phyloP scores from a whole-genome alignment of 208 protist species.

The Trypanosoma rangeli region DNA sequence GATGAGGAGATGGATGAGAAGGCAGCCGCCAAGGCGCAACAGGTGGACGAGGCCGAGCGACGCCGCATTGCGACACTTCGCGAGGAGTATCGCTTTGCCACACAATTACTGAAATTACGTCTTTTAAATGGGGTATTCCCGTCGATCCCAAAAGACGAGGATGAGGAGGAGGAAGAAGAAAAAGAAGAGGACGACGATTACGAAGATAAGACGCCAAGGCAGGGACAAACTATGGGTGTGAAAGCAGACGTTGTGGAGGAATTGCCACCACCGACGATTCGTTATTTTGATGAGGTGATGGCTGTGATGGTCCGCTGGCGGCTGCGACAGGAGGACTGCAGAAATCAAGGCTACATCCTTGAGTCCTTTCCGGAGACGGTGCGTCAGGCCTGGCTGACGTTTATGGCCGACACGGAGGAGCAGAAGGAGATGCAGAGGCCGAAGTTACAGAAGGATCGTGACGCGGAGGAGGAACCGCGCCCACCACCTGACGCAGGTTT shows the following conservation, averaged over 20 bases:
- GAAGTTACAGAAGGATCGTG: conserved; percentile 25
- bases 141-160: conserved; percentile 29
- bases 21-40: conserved; percentile 33
- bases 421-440: conserved; percentile 32
- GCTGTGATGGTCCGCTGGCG: conserved; percentile 86
- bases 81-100: conserved; percentile 61
- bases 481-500: conserved; percentile 61
- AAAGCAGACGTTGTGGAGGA: not conserved
- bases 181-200: conserved; percentile 33
- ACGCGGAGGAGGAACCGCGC: conserved; percentile 31
- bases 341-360: conserved; percentile 91
- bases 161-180: conserved; percentile 42
- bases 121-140: conserved; percentile 52
- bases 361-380: conserved; percentile 83
- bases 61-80: conserved; percentile 57
- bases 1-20: conserved; percentile 60
- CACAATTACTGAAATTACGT: conserved; percentile 49
- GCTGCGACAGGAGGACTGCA: conserved; percentile 75
- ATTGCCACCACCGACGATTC: conserved; percentile 19
- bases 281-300: conserved; percentile 74
- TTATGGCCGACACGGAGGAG: conserved; percentile 42
- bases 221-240: conserved; percentile 12
- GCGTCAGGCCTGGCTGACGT: conserved; percentile 81
- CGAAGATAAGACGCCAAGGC: conserved; percentile 1
- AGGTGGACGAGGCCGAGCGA: conserved; percentile 47